Conservation (phyloP, 148 eudicot species). For the Cornus controversa region DNA sequence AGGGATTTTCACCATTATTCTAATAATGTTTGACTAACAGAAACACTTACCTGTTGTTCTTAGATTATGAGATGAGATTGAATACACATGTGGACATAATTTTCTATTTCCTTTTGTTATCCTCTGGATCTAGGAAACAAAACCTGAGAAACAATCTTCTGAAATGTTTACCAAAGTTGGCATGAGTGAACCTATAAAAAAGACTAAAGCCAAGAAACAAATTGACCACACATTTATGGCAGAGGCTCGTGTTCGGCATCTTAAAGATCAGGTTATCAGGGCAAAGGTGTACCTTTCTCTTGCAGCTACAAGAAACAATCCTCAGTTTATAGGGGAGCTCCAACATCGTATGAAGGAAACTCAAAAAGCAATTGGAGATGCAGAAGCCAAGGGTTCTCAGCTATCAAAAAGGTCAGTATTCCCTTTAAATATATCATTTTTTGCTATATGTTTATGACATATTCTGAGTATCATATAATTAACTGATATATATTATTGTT, state of each 20-base stretch:
- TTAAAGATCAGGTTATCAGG: conserved; percentile 86
- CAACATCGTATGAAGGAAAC: conserved; percentile 79
- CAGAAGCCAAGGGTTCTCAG: conserved; percentile 74
- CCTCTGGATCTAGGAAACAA: conserved; percentile 31
- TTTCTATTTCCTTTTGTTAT: conserved; percentile 8
- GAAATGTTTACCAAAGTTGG: conserved; percentile 22
- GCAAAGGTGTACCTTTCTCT: conserved; percentile 86
- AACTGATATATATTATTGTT: not conserved
- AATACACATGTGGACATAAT: not conserved
- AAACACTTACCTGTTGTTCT: too few species aligned
- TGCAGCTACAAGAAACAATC: conserved; percentile 75
- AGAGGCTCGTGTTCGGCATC: conserved; percentile 59
- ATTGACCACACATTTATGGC: conserved; percentile 31
- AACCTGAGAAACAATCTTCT: conserved; percentile 24
- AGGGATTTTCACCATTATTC: not conserved
- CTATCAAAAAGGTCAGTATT: conserved; percentile 62
- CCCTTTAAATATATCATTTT: too few species aligned
- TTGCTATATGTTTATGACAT: not conserved
- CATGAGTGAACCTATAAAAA: conserved; percentile 25
- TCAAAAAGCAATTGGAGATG: conserved; percentile 70
- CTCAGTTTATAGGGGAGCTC: conserved; percentile 82
- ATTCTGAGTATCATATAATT: not conserved
- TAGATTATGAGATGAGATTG: not conserved
- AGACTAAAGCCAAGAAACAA: conserved; percentile 37
- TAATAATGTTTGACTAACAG: not conserved